Base-by-base conservation (phyloP, 768 basidiomycete genomes). In the Tulasnella calospora region DNA sequence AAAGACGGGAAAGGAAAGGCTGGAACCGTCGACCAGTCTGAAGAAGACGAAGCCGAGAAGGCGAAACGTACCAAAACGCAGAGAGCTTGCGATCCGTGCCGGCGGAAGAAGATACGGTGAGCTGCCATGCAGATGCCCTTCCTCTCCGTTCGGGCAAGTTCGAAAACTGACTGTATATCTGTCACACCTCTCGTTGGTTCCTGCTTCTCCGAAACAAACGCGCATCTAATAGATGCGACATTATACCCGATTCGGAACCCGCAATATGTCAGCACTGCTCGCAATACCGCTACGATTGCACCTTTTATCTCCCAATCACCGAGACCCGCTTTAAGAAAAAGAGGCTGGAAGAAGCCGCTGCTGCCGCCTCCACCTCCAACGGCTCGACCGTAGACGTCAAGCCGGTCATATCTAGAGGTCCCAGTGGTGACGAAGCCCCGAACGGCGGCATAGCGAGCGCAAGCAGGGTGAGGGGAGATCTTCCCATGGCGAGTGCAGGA, bases 291-390 rank as follows among this genome's bases (percentile, higher is more conserved):
- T 94, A 96, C 81, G 95, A 97, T 80, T 98, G 97, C 84, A 98
- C 96, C 7, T 98, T 96, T 86, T 97, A 98, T 87, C 90, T 99
- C 17, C 98, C 98, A 55, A 99, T 99, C 81, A 95, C 97, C 13
- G 98, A 99, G 84, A 99, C 98, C 0, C 92, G 98, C 27, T 99
- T 98, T 89, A 98, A 98, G 86, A 98, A 98, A 87, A 95, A 95
- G 86, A 92, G 93, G 81, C 78, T 91, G 67, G 93, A 95, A 82
- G 91, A 94, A 81, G 92, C 92, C 74, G 85, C 85, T 13, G 83
- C 81, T 15, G 81, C 79, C 33, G 80, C 82, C 21, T 83, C 81
- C 47, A n/a, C 21, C 12, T 19, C 17, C 57, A 30, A 61, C 23
- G 57, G 57, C 23, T 61, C 57, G 3, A 79, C 81, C 2, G 83